Percentiles rank a stretch among this genome's conserved stretches.
These are phyloP conservation scores for Torulaspora maleeae DNA, from an alignment of 805 yeast genomes.

Conservation along the genomic window DNA sequence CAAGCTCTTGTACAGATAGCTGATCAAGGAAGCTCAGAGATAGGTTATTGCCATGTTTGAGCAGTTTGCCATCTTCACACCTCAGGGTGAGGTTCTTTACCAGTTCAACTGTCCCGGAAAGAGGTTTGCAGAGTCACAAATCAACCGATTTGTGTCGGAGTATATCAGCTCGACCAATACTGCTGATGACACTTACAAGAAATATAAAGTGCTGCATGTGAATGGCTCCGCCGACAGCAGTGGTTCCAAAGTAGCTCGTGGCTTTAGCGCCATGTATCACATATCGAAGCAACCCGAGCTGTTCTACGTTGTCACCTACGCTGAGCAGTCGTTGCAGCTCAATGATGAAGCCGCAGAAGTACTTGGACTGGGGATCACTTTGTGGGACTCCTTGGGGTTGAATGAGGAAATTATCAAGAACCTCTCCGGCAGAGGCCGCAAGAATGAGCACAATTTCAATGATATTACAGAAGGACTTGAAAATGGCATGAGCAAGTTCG, in stretches of 20 bases:
- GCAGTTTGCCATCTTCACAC: conserved; percentile 32
- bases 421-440: conserved; percentile 28
- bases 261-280: conserved; percentile 26
- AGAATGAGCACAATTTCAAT: conserved; percentile 30
- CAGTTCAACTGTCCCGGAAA: conserved; percentile 28
- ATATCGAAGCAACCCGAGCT: conserved; percentile 34
- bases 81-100: conserved; percentile 31
- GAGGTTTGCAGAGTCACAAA: conserved; percentile 29
- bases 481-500: conserved; percentile 38
- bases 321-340: conserved; percentile 40
- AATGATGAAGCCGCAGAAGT: conserved; percentile 43
- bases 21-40: background rate
- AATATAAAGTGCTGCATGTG: conserved; percentile 19
- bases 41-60: conserved; percentile 24
- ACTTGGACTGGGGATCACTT: conserved; percentile 34
- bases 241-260: conserved; percentile 8
- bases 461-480: conserved; percentile 31
- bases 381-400: conserved; percentile 36
- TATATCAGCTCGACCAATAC: conserved; percentile 26
- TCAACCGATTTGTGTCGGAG: conserved; percentile 29
- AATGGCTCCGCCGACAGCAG: background rate
- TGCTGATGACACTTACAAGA: conserved; percentile 18
- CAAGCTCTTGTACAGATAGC: no score
- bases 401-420: conserved; percentile 32
- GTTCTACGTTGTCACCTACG: conserved; percentile 41